Conservation (phyloP, 2,329 filamentous ascomycete species). For the Penicillium glabrum region DNA sequence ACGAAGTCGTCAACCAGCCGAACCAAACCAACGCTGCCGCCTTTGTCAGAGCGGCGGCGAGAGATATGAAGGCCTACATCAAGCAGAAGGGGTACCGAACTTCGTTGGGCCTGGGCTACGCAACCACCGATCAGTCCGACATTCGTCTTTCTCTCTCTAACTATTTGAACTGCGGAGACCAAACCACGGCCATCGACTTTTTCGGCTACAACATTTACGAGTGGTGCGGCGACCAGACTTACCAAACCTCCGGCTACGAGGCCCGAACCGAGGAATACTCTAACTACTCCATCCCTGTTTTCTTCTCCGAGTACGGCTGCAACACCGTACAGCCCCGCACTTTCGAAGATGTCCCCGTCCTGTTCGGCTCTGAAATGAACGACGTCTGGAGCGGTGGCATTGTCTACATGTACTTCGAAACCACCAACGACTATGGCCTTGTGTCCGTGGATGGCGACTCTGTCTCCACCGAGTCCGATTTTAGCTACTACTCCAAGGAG, state of each 20-base stretch:
- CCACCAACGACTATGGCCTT: too few relatives aligned
- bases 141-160: too few relatives aligned
- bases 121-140: too few relatives aligned
- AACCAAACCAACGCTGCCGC: constrained; percentile 89
- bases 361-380: constrained; percentile 61
- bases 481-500: too few relatives aligned
- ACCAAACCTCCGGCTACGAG: constrained; percentile 74
- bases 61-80: constrained; percentile 95
- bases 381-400: too few relatives aligned
- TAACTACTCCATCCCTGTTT: constrained; percentile 87
- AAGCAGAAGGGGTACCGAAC: constrained; percentile 71
- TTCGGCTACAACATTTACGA: constrained; percentile 99
- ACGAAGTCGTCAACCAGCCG: constrained; percentile 87
- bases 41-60: constrained; percentile 95
- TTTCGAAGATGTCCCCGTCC: constrained; percentile 80
- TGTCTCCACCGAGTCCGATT: too few relatives aligned
- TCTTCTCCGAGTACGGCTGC: constrained; percentile 99
- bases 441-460: too few relatives aligned
- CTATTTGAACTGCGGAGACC: too few relatives aligned
- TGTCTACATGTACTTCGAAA: too few relatives aligned
- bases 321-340: constrained; percentile 70
- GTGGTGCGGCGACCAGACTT: constrained; percentile 88
- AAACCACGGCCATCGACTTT: constrained; percentile 50
- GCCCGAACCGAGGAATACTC: constrained; percentile 81
- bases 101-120: too few relatives aligned